Base-by-base conservation (phyloP, 2,329 filamentous ascomycete species). In the Trichoderma harzianum region DNA sequence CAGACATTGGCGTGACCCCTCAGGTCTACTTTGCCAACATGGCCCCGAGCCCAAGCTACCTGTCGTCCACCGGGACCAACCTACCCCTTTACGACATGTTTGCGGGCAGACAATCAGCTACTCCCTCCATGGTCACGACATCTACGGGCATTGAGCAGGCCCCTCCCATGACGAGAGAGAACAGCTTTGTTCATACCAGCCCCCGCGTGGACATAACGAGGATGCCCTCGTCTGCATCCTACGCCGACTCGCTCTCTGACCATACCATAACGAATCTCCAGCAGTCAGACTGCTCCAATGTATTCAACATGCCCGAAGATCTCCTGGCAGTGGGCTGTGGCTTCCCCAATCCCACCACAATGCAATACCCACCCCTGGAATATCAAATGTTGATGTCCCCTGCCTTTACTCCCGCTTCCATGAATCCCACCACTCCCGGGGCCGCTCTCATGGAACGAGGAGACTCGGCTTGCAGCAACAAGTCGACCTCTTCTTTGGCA, bases 401-500 rank as follows among this genome's bases (percentile, higher is more conserved):
- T 14, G 70, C 74, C 36, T 80, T 82, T 1, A 75, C 79, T 8
- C 77, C 80, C 36, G 86, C 21, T 12, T 21, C 12, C 47, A 24
- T 87, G 85, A 86, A 7, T 8, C 39, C 16, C 7, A 36, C 34
- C 34, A 14, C 16, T n/a, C 39, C 39, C 7, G 39, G 39, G 4
- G 39, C 80, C 36, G 87, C 47, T 21, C 21, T 21, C 47, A 53
- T 87, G 85, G 82, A 86, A 73, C 83, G 86, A 10, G 86, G 77
- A 21, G 43, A 51, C n/a, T 51, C 43, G n/a, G 21, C n/a, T 21
- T 51, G n/a, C 43, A 51, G 43, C 43, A 21, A 2, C 69, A 83
- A 78, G 74, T 88, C 86, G 1, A 84, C 75, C 5, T 87, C 86
- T 5, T 78, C 76, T 1, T 77, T 85, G 1, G 84, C 83, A 43